Evolutionary conservation across 73 alveolate genomes (phyloP).

Genomic region (Paramecium pentaurelia): DNA sequence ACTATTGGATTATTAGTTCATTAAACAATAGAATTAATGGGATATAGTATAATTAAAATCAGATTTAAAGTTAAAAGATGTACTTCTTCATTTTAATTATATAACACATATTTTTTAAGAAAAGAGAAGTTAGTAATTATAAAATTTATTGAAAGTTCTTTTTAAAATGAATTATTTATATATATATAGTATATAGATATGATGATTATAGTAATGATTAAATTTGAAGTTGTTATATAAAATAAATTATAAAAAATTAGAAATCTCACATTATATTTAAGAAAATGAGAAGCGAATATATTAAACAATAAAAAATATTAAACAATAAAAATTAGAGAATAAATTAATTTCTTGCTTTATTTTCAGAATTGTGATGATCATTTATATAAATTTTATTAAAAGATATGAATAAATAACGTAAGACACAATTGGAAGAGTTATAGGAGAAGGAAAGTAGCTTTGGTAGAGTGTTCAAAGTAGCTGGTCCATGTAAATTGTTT

Average conservation of each 20-base stretch:
- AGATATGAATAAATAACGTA: slow-evolving; percentile 22
- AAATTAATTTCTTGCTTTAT: not conserved
- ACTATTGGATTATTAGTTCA: not conserved
- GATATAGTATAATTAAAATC: not conserved
- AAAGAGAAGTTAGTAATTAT: not conserved
- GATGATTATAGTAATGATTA: too few species aligned
- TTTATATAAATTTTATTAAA: slow-evolving; percentile 1
- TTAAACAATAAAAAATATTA: not conserved
- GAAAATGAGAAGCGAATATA: not conserved
- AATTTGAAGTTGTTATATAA: not conserved
- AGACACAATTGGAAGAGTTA: slow-evolving; percentile 58
- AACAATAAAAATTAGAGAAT: not conserved
- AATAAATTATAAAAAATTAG: not conserved
- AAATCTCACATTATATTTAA: not conserved
- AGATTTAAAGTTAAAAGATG: not conserved
- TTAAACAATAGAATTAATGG: not conserved
- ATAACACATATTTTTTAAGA: not conserved
- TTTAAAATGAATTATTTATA: not conserved
- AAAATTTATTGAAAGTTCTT: not conserved
- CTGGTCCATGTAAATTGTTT: slow-evolving; percentile 58
- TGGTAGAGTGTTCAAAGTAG: slow-evolving; percentile 64
- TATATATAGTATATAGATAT: too few species aligned
- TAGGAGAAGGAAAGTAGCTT: slow-evolving; percentile 54
- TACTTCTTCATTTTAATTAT: too few species aligned
- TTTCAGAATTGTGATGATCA: not conserved